Evolutionary conservation across 208 protist species (phyloP), one percentile per base, ranked within the genome.

Genomic region (Leishmania gerbilli): DNA sequence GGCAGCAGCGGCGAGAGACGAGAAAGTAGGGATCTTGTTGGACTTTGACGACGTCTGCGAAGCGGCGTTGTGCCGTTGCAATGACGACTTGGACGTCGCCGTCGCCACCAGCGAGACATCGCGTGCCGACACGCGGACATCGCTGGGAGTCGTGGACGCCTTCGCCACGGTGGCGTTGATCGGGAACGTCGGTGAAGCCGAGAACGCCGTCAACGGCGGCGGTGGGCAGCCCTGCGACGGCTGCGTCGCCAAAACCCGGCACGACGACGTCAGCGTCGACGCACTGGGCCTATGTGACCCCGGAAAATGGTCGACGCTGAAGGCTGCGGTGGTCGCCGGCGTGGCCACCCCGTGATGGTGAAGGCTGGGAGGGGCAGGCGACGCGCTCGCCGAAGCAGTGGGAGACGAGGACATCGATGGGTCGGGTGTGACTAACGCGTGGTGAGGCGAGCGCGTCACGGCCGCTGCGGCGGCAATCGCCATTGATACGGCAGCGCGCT

Each of bases 151-250:
- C 3, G 64, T 77, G 27, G 74, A 31, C 9, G 49, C 58, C 15
- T 15, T 42, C 55, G 62, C 27, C 1, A 58, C 65, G 67, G 37
- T 71, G 47, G 67, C 40, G 40, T 9, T 68, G 37, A 77, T 62
- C 2, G 49, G 71, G 4, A 67, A 78, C 3, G 72, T 17, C 9
- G 68, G 51, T 2, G 77, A 64, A 11, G 53, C 51, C 0, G 77
- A 17, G 55, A 85, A 85, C 62, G 49, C 71, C 45, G 62, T 76
- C 62, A 81, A 77, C 62, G 82, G 77, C 13, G 8, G 45, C 45
- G 45, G 45, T 11, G 45, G 45, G 17, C 8, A 34, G 27, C 34
- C 31, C 64, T 42, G 34, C 8, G 7, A 19, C 56, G 56, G 56
- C 56, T 62, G 56, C 56, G 24, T 62, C 56, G 56, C 56, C 56